A percentile compares a stretch with the other conserved stretches of the same genome.
phyloP scores from a whole-genome alignment of 2,329 filamentous ascomycete species.

The Alternaria sp. region DNA sequence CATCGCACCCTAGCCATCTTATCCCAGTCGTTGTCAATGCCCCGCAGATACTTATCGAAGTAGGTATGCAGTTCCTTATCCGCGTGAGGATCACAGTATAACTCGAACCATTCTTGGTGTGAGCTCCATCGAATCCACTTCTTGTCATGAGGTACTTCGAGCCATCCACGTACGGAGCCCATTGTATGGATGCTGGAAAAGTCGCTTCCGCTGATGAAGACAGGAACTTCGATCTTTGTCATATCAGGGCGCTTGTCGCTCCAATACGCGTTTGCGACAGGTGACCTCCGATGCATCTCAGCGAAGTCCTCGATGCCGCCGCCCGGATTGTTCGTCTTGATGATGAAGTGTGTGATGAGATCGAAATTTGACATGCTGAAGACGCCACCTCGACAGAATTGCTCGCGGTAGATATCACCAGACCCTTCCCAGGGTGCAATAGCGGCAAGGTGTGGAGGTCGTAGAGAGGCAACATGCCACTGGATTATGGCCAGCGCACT shows the following conservation, averaged over 20 bases:
- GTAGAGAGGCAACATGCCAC: constrained; percentile 51
- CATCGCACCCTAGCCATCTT: constrained; percentile 54
- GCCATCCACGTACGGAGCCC: constrained; percentile 15
- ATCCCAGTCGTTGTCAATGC: constrained; percentile 55
- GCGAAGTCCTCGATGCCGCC: constrained; percentile 5
- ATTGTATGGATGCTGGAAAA: constrained; percentile 15
- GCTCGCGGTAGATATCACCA: constrained; percentile 25
- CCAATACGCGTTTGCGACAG: constrained; percentile 13
- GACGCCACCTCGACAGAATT: constrained; percentile 16
- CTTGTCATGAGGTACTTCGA: constrained; percentile 5
- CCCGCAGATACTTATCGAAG: constrained; percentile 56
- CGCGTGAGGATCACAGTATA: constrained; percentile 14
- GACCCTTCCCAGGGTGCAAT: constrained; percentile 57
- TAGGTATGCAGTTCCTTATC: constrained; percentile 38
- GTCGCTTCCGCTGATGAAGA: constrained; percentile 18
- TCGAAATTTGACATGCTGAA: constrained; percentile 6
- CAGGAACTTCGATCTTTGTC: constrained; percentile 15
- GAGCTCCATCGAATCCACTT: constrained; percentile 11
- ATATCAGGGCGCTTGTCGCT: constrained; percentile 17
- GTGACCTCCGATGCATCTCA: constrained; percentile 5
- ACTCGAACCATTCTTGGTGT: constrained; percentile 25
- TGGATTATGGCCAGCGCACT: constrained; percentile 51
- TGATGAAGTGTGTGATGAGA: constrained; percentile 5
- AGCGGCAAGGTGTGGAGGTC: constrained; percentile 50
- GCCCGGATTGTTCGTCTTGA: constrained; percentile 4